Conservation (phyloP, 2,329 filamentous ascomycete species). For the Neophaeococcomyces aloes region DNA sequence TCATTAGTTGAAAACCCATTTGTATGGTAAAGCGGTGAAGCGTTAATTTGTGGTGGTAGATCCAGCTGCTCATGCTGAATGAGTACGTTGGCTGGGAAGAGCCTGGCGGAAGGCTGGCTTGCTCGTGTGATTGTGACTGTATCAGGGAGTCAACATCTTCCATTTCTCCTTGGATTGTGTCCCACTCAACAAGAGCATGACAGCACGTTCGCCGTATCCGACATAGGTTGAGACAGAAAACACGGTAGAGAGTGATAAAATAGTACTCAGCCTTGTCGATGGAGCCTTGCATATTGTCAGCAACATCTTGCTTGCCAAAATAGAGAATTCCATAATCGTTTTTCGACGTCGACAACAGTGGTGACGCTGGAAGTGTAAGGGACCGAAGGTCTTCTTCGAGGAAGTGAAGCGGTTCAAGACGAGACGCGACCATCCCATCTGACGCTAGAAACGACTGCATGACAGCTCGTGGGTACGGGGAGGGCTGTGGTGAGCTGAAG, state of each 20-base stretch:
- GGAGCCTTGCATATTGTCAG: slow-evolving; percentile 34
- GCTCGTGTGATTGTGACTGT: slow-evolving; percentile 50
- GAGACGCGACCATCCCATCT: slow-evolving; percentile 58
- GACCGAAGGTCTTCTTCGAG: slow-evolving; percentile 73
- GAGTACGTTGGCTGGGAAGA: slow-evolving; percentile 48
- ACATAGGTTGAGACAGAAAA: slow-evolving; percentile 81
- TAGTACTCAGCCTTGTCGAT: slow-evolving; percentile 49
- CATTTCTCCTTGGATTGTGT: slow-evolving; percentile 65
- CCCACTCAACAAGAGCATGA: slow-evolving; percentile 74
- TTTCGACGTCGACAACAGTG: background rate
- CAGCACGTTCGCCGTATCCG: slow-evolving; percentile 81
- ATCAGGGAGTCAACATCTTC: slow-evolving; percentile 65
- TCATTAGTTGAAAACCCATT: slow-evolving; percentile 84
- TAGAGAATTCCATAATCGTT: background rate
- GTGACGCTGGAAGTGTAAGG: slow-evolving; percentile 52
- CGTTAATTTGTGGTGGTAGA: slow-evolving; percentile 78
- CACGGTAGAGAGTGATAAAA: slow-evolving; percentile 74
- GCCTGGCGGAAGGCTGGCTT: slow-evolving; percentile 43
- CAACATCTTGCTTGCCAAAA: background rate
- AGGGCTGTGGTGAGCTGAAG: slow-evolving; percentile 68
- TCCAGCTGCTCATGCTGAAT: slow-evolving; percentile 76
- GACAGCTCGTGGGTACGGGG: slow-evolving; percentile 71
- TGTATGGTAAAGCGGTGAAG: slow-evolving; percentile 81
- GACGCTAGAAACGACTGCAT: slow-evolving; percentile 67
- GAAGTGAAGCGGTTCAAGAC: slow-evolving; percentile 60